Conservation (phyloP, 179 eudicot species). For the Nepenthes alata region DNA sequence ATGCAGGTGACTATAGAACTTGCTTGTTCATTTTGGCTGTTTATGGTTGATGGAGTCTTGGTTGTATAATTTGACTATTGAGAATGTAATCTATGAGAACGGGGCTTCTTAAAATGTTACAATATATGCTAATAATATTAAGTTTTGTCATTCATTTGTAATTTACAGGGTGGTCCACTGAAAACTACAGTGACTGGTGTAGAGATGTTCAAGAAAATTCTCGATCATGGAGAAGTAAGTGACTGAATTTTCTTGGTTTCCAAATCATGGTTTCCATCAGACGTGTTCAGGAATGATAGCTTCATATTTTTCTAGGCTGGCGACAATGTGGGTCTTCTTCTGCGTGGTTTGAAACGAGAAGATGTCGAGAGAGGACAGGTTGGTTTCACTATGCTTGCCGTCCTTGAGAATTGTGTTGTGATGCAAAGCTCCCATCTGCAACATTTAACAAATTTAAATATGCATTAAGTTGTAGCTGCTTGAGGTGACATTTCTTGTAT, state of each 20-base stretch:
- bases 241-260: conserved; percentile 1
- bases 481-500: too few relatives aligned
- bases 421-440: background rate
- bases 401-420: background rate
- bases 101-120: too few relatives aligned
- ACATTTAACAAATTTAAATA: too few relatives aligned
- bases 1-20: conserved; percentile 46
- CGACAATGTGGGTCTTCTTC: conserved; percentile 93
- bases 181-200: conserved; percentile 92
- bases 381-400: background rate
- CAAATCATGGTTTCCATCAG: background rate
- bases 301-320: conserved; percentile 56
- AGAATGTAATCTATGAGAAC: too few relatives aligned
- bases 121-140: background rate
- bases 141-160: conserved; percentile 5
- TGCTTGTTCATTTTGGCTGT: background rate
- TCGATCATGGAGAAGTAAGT: conserved; percentile 80
- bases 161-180: conserved; percentile 50
- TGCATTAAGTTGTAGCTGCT: too few relatives aligned
- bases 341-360: conserved; percentile 86
- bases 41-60: too few relatives aligned
- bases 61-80: too few relatives aligned
- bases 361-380: conserved; percentile 90
- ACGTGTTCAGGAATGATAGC: background rate
- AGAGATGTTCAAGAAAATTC: conserved; percentile 91